Evolutionary conservation across 169 alveolate genomes (phyloP), one percentile per base, ranked within the genome.

Genomic region (Cystoisospora suis): DNA sequence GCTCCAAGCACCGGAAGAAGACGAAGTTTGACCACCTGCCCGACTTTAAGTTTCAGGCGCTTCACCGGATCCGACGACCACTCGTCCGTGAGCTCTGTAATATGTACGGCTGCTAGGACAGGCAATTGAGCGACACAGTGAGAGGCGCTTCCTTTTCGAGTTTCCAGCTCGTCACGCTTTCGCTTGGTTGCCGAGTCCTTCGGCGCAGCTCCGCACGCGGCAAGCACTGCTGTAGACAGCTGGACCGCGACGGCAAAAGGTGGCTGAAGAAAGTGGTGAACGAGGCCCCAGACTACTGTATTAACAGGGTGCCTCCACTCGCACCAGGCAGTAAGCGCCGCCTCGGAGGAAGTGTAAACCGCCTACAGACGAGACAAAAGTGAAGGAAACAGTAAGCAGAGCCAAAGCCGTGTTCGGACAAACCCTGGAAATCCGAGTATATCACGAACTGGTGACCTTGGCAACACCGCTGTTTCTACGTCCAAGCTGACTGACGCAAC

Each of bases 191-290:
- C 77, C 46, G 72, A 32, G 70, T 72, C 7, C 72, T 47, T 12
- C 34, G 56, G 9, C 70, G 29, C 56, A 81, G 38, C 44, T 46
- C 40, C 44, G 59, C 34, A 36, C 56, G 49, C 53, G 45, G 85
- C 17, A 49, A 44, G 85, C 58, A 38, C 1, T 3, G 42, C 56
- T 6, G 38, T 27, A 12, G 56, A 72, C 15, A 72, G n/a, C 85
- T 86, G 90, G 12, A 81, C 88, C 29, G 88, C 58, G 46, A 81
- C 88, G 53, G 70, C 88, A 44, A 81, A 81, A 0, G 88, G 88
- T 0, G 81, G 80, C 47, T 59, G 75, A 59, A 86, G 90, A 44
- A 86, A 49, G 65, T 86, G 90, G 81, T 86, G 90, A 23, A 86
- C 83, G 32, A 42, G 32, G 69, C 90, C 90, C 70, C 72, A n/a